Conservation (phyloP, 208 protist species). For the Crithidia acanthocephali region DNA sequence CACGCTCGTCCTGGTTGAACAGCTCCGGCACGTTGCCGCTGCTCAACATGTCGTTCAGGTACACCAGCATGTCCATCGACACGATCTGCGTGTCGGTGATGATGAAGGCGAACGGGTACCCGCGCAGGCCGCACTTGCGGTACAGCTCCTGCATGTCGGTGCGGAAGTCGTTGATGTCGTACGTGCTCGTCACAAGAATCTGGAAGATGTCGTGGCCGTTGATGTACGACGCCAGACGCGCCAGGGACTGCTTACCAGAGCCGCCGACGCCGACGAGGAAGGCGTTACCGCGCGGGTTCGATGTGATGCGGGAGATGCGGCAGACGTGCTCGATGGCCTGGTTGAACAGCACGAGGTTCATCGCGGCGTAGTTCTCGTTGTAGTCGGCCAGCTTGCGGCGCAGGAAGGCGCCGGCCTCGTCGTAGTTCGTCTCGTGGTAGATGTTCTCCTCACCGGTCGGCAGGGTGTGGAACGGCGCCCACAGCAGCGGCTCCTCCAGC, state of each 20-base stretch:
- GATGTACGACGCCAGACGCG: slow-evolving; percentile 97
- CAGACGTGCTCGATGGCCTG: slow-evolving; percentile 98
- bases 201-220: slow-evolving; percentile 98
- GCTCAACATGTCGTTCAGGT: slow-evolving; percentile 98
- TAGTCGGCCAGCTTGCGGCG: slow-evolving; percentile 95
- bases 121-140: slow-evolving; percentile 95
- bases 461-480: slow-evolving; percentile 94
- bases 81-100: slow-evolving; percentile 98
- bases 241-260: slow-evolving; percentile 95
- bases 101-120: slow-evolving; percentile 95
- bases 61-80: slow-evolving; percentile 96
- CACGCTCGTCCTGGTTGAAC: slow-evolving; percentile 94
- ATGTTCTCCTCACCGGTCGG: slow-evolving; percentile 89
- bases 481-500: slow-evolving; percentile 93
- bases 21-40: slow-evolving; percentile 97
- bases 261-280: slow-evolving; percentile 96
- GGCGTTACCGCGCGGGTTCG: slow-evolving; percentile 95
- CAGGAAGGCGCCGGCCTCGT: slow-evolving; percentile 81
- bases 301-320: slow-evolving; percentile 96
- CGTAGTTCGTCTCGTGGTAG: slow-evolving; percentile 89
- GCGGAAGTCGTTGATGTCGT: slow-evolving; percentile 97
- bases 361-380: slow-evolving; percentile 96
- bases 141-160: slow-evolving; percentile 97
- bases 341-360: slow-evolving; percentile 98
- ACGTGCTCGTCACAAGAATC: slow-evolving; percentile 97